Percentiles rank a stretch among this genome's conserved stretches.
Evolutionary conservation across 768 basidiomycete species (phyloP).

Genomic region (Tricholoma saponaceum): DNA sequence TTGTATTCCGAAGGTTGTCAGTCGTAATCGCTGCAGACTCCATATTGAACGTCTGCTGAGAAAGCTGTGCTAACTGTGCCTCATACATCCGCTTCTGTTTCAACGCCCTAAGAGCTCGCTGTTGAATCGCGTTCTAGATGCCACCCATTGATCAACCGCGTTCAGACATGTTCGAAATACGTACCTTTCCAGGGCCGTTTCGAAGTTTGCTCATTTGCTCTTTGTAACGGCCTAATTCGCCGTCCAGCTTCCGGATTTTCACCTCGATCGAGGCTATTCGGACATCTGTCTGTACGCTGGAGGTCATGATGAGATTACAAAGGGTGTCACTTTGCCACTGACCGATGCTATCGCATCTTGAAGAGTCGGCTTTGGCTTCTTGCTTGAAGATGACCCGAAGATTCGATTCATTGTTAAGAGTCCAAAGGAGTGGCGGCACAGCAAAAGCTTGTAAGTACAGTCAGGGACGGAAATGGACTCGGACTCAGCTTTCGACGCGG

Average conservation of each 20-base stretch:
- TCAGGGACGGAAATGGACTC: too few species aligned
- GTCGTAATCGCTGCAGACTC: slow-evolving; percentile 93
- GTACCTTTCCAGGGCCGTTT: slow-evolving; percentile 92
- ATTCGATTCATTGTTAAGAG: slow-evolving; percentile 65
- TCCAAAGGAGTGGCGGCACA: background rate
- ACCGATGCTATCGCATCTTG: slow-evolving; percentile 93
- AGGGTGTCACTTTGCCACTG: slow-evolving; percentile 22
- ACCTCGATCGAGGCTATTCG: slow-evolving; percentile 89
- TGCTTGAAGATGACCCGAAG: slow-evolving; percentile 69
- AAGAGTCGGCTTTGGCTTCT: slow-evolving; percentile 82
- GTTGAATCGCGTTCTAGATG: slow-evolving; percentile 79
- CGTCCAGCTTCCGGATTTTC: slow-evolving; percentile 95
- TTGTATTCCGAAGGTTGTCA: slow-evolving; percentile 97
- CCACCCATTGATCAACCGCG: background rate
- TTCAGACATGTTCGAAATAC: background rate
- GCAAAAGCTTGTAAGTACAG: too few species aligned
- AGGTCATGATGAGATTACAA: slow-evolving; percentile 7
- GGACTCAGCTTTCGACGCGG: too few species aligned
- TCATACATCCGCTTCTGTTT: slow-evolving; percentile 98
- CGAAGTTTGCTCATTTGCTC: slow-evolving; percentile 95
- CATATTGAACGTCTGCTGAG: slow-evolving; percentile 98
- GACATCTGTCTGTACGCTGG: slow-evolving; percentile 66
- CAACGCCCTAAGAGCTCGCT: slow-evolving; percentile 88
- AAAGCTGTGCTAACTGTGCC: slow-evolving; percentile 80
- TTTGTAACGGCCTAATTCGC: slow-evolving; percentile 86